Conservation (phyloP, 345 rosid species). For the Mangifera indica region DNA sequence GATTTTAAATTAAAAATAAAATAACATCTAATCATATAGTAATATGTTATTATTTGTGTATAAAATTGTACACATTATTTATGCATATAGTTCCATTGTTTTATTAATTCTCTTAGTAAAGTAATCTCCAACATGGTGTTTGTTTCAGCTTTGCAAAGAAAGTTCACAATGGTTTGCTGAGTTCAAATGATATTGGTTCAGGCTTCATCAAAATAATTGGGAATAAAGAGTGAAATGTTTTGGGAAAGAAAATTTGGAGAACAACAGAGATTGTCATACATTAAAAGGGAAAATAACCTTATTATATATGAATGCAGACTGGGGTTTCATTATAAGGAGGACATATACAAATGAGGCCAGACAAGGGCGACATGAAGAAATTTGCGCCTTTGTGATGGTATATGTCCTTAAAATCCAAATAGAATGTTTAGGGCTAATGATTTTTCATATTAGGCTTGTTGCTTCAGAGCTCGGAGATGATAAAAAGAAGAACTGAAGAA, state of each 20-base stretch:
- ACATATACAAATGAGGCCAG: constrained; percentile 18
- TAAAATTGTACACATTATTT: no score
- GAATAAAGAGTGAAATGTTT: background rate
- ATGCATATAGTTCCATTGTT: no score
- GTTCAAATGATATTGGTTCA: background rate
- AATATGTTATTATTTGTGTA: no score
- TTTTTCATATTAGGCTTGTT: no score
- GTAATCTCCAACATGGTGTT: no score
- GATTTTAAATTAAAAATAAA: no score
- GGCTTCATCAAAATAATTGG: background rate
- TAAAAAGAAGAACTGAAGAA: no score
- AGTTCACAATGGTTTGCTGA: background rate
- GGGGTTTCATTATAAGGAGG: constrained; percentile 4
- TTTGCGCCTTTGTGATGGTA: constrained; percentile 1
- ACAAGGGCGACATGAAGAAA: constrained; percentile 10
- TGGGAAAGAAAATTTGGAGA: background rate
- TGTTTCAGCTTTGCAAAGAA: background rate
- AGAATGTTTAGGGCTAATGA: no score
- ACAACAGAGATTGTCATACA: background rate
- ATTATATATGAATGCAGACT: constrained; percentile 6
- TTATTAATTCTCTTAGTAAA: no score
- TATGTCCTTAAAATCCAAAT: constrained; percentile 6
- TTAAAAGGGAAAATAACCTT: background rate
- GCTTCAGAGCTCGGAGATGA: no score
- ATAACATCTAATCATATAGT: no score